A percentile compares a stretch with the other conserved stretches of the same genome.
Evolutionary conservation across 495 filamentous ascomycete genomes (phyloP).

Genomic region (Mytilinidion resinicola): DNA sequence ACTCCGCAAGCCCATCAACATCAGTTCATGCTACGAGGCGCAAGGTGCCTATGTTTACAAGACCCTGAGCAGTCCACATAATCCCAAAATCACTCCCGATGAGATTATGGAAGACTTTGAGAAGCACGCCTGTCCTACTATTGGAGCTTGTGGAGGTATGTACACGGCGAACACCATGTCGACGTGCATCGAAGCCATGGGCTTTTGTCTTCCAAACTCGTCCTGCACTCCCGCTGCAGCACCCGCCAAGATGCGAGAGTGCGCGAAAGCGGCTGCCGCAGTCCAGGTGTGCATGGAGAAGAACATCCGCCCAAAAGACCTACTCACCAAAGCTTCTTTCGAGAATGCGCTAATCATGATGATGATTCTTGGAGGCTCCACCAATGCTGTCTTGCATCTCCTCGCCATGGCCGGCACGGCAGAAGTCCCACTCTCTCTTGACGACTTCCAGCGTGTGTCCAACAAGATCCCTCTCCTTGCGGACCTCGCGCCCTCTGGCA

Average conservation of each 20-base stretch:
- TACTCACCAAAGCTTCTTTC: slow-evolving; percentile 78
- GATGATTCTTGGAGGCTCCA: slow-evolving; percentile 85
- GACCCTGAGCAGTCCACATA: slow-evolving; percentile 52
- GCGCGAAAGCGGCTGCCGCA: slow-evolving; percentile 75
- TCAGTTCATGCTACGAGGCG: slow-evolving; percentile 86
- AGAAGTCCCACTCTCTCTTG: slow-evolving; percentile 71
- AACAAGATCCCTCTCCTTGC: slow-evolving; percentile 90
- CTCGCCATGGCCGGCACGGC: slow-evolving; percentile 92
- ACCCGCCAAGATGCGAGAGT: slow-evolving; percentile 88
- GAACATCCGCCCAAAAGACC: slow-evolving; percentile 76
- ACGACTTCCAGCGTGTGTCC: slow-evolving; percentile 82
- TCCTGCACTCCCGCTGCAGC: slow-evolving; percentile 83
- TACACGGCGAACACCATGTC: slow-evolving; percentile 99
- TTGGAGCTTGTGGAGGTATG: slow-evolving; percentile 94
- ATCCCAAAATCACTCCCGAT: slow-evolving; percentile 56
- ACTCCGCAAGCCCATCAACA: slow-evolving; percentile 76
- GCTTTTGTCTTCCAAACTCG: slow-evolving; percentile 80
- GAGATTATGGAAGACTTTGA: slow-evolving; percentile 87
- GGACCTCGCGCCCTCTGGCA: slow-evolving; percentile 82
- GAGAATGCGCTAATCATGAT: slow-evolving; percentile 91
- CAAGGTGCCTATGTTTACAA: slow-evolving; percentile 80
- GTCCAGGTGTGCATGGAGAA: slow-evolving; percentile 82
- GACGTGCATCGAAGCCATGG: slow-evolving; percentile 93
- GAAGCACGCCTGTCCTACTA: slow-evolving; percentile 77
- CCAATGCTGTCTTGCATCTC: slow-evolving; percentile 91